Base-by-base conservation (phyloP, 352 stramenopile species). In the Globisporangium sylvaticum region DNA sequence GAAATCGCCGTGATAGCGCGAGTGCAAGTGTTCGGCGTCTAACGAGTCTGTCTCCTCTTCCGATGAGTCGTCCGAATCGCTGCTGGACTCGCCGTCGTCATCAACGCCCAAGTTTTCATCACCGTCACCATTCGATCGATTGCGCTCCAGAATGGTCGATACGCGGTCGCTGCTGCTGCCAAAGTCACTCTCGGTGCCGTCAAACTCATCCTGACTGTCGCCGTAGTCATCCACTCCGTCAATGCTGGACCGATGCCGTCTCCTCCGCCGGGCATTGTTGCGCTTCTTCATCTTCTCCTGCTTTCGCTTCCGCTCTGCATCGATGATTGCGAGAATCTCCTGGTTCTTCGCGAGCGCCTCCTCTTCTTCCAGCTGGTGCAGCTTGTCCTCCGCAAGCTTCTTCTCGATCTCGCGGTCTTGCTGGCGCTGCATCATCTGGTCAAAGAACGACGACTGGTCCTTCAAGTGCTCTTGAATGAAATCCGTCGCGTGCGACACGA, bases 391-490 rank as follows among this genome's bases (percentile, higher is more conserved):
- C 29, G 78, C 81, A 55, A 76, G 77, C 62, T 92, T 90, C 60
- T 89, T 67, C 66, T 87, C 73, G 1, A 73, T 79, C 63, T 91
- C 83, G 20, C 57, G 64, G 20, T 92, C 76, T 32, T 96, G 81
- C 67, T 96, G 84, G 18, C 87, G 76, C 46, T 91, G 85, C 27
- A 95, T 79, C 88, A 96, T 96, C 64, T 95, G 84, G 52, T 96
- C 88, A 24, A 94, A 94, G 74, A 96, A 94, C 25, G 83, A 92
- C 62, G 81, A 89, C 74, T 91, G 84, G 72, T 93, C 83, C 56
- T 93, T 92, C 22, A 91, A 62, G 66, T 93, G 84, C 44, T 91
- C 83, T 58, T 91, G 79, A 25, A 96, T 80, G 58, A 90, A 96
- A 42, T 96, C 88, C 9, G 82, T 89, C 20, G 87, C 83, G 64